Evolutionary conservation across 768 basidiomycete species (phyloP), one percentile per base, ranked within the genome.

Genomic region (Leccinum incarnatum): DNA sequence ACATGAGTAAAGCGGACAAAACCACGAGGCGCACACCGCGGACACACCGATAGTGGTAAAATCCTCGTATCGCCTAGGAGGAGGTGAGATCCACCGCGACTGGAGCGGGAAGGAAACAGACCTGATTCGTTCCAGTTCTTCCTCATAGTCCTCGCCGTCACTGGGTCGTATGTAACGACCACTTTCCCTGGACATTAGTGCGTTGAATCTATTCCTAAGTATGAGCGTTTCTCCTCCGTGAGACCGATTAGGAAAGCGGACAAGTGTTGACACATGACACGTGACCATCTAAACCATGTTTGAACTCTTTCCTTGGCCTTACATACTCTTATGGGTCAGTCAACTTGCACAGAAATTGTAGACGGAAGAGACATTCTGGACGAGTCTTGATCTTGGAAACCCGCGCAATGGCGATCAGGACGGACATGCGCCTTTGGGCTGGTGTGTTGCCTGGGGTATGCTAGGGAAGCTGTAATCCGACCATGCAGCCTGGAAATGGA

Each of bases 31-130:
- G 36, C n/a, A 54, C 5, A 48, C 57, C 51, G 62, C 55, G 27
- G 52, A 73, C 79, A 65, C 69, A 93, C 94, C 94, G 75, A 97
- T 95, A 6, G 95, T 96, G 47, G 88, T 88, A 71, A 97, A 97
- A 76, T 97, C 94, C 73, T 95, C 91, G 77, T 95, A 96, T 59
- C 91, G 91, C 63, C 94, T 95, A 63, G 42, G 54, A 62, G 36
- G 49, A 48, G 56, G 40, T 70, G 23, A 74, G 64, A 54, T 57
- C 47, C 27, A 19, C 40, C 17, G 7, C 47, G 36, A 27, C 48
- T 40, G 30, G n/a, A 56, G 37, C 21, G 30, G 47, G 46, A 46
- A 54, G 7, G 29, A 30, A 11, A 61, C 76, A 54, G 60, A 87
- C 87, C 84, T 78, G 57, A 88, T 87, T 64, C 83, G 78, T 67